Evolutionary conservation across 768 basidiomycete genomes (phyloP), one percentile per base, ranked within the genome.

Genomic region (Boletus rubroflammeus): DNA sequence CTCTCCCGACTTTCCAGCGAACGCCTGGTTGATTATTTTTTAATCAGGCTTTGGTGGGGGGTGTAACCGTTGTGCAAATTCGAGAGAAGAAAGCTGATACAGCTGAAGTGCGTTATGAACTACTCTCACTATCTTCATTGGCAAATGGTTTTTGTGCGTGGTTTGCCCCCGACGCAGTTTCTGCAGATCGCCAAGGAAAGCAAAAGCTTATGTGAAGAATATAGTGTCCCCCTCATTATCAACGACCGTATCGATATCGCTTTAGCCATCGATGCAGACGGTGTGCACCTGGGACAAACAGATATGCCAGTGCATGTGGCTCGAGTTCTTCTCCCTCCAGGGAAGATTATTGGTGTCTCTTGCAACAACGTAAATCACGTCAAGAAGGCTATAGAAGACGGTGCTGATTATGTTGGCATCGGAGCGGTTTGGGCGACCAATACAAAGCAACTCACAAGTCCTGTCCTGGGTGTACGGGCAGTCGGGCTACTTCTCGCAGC

Each of bases 201-300:
- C 15, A 90, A 93, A 66, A 74, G 62, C 17, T 69, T 98, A 6
- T 93, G 90, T 62, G 79, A 83, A 58, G 79, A 78, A 70, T 88
- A 92, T 76, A 76, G 80, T 39, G 81, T 96, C 28, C 93, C 93
- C 0, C 72, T 97, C 5, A 75, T 98, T 54, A 89, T 98, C 71
- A 92, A 93, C 65, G 89, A 91, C 68, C 82, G 93, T 11, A 76
- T 96, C 53, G 95, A 97, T 62, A 83, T 98, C 23, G 91, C 89
- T 9, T 76, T 94, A 21, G 89, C 90, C 7, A 73, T 90, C 21
- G 75, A 81, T 41, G 86, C 86, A 3, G 80, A 81, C 42, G 93
- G 94, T 15, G 84, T 96, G 11, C 95, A 98, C 66, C 75, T 97
- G 41, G 95, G 95, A 6, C 95, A 97, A 72, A 79, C 82, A 0